A percentile compares a stretch with the other conserved stretches of the same genome.
Conservation (phyloP, 192 early-diverging fungal genomes). For the Umbelopsis vinacea region DNA sequence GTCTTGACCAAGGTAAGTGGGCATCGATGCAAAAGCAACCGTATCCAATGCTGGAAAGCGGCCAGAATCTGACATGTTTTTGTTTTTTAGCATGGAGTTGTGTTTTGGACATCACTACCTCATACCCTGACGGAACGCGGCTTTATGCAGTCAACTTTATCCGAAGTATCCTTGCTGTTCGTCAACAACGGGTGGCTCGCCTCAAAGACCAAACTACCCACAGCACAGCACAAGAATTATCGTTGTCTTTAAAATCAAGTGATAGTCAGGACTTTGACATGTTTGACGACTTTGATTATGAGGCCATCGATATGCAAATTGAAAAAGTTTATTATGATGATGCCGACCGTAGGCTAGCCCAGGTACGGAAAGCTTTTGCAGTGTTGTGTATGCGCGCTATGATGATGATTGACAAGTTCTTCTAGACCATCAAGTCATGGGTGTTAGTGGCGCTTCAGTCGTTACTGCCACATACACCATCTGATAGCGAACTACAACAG, state of each 20-base stretch:
- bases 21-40: background rate
- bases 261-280: constrained; percentile 20
- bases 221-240: background rate
- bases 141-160: constrained; percentile 10
- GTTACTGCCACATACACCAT: background rate
- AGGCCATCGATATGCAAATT: constrained; percentile 14
- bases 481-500: background rate
- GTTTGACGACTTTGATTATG: constrained; percentile 21
- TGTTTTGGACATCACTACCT: background rate
- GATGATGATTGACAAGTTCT: too few species aligned
- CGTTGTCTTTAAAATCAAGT: background rate
- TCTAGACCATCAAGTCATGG: constrained; percentile 15
- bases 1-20: constrained; percentile 6
- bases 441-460: background rate
- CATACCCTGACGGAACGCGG: background rate
- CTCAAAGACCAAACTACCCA: background rate
- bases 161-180: constrained; percentile 10
- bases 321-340: constrained; percentile 15
- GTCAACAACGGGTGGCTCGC: background rate
- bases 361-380: background rate
- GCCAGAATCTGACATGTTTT: background rate
- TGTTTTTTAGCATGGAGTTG: background rate
- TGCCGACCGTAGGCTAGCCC: background rate
- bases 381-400: too few species aligned
- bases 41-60: too few species aligned